Evolutionary conservation across 139 green algal species (phyloP).

Genomic region (Micromonas commoda): DNA sequence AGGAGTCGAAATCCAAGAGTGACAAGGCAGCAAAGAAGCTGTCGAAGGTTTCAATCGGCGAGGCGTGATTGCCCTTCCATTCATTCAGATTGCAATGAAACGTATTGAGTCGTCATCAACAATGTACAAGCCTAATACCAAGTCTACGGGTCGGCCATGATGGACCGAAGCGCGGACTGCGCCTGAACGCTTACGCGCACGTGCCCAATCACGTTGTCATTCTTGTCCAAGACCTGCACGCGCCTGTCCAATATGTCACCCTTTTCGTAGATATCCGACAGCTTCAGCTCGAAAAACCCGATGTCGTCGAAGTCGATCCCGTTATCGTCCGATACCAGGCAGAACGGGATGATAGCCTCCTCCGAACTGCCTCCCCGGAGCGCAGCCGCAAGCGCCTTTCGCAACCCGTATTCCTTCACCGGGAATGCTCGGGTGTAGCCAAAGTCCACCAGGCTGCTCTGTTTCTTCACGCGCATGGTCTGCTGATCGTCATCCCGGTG

Average conservation of each 20-base stretch:
- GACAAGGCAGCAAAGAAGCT: background rate
- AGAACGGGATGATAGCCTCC: background rate
- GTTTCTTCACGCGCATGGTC: background rate
- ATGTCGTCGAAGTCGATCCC: background rate
- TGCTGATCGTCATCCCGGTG: background rate
- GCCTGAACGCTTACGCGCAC: no score
- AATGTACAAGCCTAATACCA: background rate
- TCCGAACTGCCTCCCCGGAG: background rate
- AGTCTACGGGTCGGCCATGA: no score
- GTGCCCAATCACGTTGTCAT: background rate
- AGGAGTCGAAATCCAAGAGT: slow-evolving; percentile 5
- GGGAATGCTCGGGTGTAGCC: background rate
- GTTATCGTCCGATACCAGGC: background rate
- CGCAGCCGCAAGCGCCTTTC: background rate
- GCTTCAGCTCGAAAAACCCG: background rate
- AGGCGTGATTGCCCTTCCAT: background rate
- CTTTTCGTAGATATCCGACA: background rate
- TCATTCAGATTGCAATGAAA: background rate
- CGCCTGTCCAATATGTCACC: background rate
- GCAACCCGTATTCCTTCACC: background rate
- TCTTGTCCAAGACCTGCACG: background rate
- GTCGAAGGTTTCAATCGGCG: background rate
- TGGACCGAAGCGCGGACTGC: no score
- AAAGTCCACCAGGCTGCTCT: background rate
- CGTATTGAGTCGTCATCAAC: background rate